Evolutionary conservation across 768 basidiomycete species (phyloP), one percentile per base, ranked within the genome.

Genomic region (Agaricus blazei): DNA sequence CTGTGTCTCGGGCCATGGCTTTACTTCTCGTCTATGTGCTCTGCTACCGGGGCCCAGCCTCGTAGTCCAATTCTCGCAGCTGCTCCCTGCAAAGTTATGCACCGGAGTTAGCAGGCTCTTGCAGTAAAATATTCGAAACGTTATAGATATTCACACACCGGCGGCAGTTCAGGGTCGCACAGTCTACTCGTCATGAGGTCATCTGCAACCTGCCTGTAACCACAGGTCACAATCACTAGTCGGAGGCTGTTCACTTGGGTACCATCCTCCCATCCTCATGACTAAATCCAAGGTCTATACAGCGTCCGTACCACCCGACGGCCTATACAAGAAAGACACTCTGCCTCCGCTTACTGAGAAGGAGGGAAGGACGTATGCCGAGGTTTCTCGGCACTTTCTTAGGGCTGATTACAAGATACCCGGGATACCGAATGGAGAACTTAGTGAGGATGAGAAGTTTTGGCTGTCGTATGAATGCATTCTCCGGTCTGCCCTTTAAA

Each of bases 391-490:
- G 19, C 78, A 87, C 64, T 87, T 88, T 60, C 56, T 74, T n/a
- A 63, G 66, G 15, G 61, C 72, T 0, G 71, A 70, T 2, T 86
- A 85, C 64, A 68, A 59, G 7, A 61, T 87, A n/a, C 79, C 84
- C 3, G 73, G 65, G 19, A 62, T 70, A 6, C 41, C 63, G 66
- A 38, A 72, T 73, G 11, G 71, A 71, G 34, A 67, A 51, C 68
- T 89, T 47, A 70, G 54, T 34, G 87, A 87, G 34, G 77, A 72
- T 29, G 88, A 90, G 63, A 79, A 79, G 68, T 86, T 87, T 66
- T 90, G 87, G 86, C 72, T 90, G 70, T 84, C 84, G 1, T 76
- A 77, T 62, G 88, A 90, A 57, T 88, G 87, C 65, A 66, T 90
- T 46, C 70, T 85, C 24, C 75, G 88, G 74, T 84, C 58, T 34